These are phyloP conservation scores for Acanthamoeba lenticulata DNA, from an alignment of 208 protist species.

Conservation along the genomic window DNA sequence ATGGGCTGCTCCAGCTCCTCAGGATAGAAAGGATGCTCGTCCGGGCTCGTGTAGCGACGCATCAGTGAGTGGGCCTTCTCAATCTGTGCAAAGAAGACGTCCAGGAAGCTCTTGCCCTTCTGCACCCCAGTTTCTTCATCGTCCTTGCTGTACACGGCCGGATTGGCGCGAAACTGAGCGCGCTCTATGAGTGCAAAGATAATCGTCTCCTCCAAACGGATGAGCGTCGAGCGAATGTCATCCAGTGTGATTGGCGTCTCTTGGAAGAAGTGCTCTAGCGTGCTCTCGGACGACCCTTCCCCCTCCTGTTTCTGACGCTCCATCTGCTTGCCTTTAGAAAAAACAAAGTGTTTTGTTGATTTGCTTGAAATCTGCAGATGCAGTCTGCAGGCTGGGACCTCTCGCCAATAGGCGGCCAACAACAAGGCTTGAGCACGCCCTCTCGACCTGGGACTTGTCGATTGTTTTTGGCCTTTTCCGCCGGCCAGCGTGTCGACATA, in stretches of 20 bases:
- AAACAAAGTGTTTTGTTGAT: no score
- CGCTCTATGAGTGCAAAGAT: slow-evolving; percentile 85
- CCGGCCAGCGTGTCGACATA: no score
- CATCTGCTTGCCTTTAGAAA: no score
- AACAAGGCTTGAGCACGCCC: no score
- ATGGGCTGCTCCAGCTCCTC: slow-evolving; percentile 69
- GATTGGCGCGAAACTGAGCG: slow-evolving; percentile 80
- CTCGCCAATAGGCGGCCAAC: no score
- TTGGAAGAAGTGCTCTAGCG: slow-evolving; percentile 56
- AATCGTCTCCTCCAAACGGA: slow-evolving; percentile 85
- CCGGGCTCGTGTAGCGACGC: slow-evolving; percentile 82
- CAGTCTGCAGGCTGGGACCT: no score
- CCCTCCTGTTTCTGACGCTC: neutral
- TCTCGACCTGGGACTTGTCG: no score
- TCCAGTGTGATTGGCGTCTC: slow-evolving; percentile 74
- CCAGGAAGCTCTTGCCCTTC: slow-evolving; percentile 74
- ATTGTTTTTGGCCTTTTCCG: no score
- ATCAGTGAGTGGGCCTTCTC: slow-evolving; percentile 76
- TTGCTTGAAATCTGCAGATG: no score
- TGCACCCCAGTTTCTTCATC: neutral
- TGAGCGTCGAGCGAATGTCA: slow-evolving; percentile 69
- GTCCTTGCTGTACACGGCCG: slow-evolving; percentile 63
- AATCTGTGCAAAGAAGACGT: slow-evolving; percentile 78
- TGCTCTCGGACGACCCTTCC: slow-evolving; percentile 17
- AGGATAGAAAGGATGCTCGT: slow-evolving; percentile 83